Evolutionary conservation across 441 rosid genomes (phyloP).

Genomic region (Dalechampia spathulata): DNA sequence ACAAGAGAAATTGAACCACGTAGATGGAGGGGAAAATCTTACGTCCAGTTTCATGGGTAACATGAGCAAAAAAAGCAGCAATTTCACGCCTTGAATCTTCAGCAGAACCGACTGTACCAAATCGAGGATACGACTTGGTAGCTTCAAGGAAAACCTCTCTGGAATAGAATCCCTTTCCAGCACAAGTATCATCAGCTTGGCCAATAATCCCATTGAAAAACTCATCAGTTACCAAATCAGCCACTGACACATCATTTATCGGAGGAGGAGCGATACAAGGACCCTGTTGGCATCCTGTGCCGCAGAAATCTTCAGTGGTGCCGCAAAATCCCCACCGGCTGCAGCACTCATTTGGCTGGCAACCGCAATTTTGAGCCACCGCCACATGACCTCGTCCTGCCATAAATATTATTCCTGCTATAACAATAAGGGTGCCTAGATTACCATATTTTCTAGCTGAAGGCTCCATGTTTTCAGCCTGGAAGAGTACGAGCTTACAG

Average conservation of each 20-base stretch:
- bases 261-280: slow-evolving; percentile 33
- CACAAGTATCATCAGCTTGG: slow-evolving; percentile 35
- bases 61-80: slow-evolving; percentile 69
- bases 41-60: slow-evolving; percentile 60
- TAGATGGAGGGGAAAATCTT: neutral
- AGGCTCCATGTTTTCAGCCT: slow-evolving; percentile 5
- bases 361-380: slow-evolving; percentile 37
- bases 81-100: slow-evolving; percentile 61
- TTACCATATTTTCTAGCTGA: neutral
- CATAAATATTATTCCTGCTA: slow-evolving; percentile 1
- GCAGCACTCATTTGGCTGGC: slow-evolving; percentile 29
- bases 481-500: too few species aligned
- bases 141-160: slow-evolving; percentile 41
- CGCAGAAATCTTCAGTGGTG: slow-evolving; percentile 13
- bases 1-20: neutral
- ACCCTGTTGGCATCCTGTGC: slow-evolving; percentile 37
- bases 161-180: slow-evolving; percentile 49
- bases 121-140: slow-evolving; percentile 24
- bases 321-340: slow-evolving; percentile 40
- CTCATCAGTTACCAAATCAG: slow-evolving; percentile 36
- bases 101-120: slow-evolving; percentile 36
- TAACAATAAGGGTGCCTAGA: neutral
- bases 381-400: slow-evolving; percentile 10
- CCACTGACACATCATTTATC: slow-evolving; percentile 25
- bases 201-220: slow-evolving; percentile 45